Percentiles rank a stretch among this genome's conserved stretches.
Conservation (phyloP, 2,329 filamentous ascomycete genomes). For the Monosporascus sp. region DNA sequence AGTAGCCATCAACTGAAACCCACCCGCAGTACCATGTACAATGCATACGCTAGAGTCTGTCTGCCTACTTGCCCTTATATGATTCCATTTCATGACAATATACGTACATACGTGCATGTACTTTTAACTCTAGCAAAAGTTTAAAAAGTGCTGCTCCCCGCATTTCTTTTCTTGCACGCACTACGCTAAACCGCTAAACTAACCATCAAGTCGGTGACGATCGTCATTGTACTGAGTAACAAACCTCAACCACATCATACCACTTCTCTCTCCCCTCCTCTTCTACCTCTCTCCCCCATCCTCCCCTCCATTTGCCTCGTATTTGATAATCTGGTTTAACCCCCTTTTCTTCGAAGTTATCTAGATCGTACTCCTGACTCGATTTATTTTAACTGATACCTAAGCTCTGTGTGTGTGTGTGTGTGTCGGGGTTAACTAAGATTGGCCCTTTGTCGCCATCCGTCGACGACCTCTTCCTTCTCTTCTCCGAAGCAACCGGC, state of each 20-base stretch:
- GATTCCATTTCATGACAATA: not conserved
- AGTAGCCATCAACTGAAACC: too few relatives aligned
- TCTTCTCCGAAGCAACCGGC: not conserved
- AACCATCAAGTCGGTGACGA: not conserved
- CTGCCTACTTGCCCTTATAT: too few relatives aligned
- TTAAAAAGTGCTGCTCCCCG: constrained; percentile 12
- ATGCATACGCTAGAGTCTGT: not conserved
- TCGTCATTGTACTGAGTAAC: not conserved
- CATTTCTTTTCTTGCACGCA: constrained; percentile 7
- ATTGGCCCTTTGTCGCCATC: not conserved
- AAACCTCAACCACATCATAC: not conserved
- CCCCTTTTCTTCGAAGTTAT: too few relatives aligned
- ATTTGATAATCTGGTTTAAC: too few relatives aligned
- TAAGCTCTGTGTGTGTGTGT: not conserved
- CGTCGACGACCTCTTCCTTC: not conserved
- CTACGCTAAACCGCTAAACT: not conserved
- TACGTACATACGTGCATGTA: not conserved
- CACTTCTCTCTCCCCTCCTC: not conserved
- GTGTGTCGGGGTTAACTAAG: not conserved
- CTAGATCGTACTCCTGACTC: not conserved
- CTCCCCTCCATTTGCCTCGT: too few relatives aligned
- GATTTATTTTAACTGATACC: not conserved
- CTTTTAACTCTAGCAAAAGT: not conserved
- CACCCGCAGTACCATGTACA: not conserved
- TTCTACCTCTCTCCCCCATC: not conserved